Conservation (phyloP, 495 filamentous ascomycete genomes). For the Daldinia concentrica region DNA sequence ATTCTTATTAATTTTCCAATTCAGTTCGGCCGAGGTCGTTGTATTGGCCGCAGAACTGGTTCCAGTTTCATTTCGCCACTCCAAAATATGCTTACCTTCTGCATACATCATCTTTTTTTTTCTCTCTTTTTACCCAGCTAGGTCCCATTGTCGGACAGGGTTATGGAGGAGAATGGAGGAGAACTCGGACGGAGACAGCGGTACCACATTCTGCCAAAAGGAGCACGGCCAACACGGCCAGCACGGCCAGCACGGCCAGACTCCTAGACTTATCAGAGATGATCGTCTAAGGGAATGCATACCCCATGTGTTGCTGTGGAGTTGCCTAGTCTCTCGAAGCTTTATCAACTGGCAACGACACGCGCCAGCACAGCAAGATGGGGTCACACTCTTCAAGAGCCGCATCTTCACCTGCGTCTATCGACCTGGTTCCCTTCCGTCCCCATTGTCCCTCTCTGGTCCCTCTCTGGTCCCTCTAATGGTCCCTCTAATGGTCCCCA, state of each 20-base stretch:
- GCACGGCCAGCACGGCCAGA: slow-evolving; percentile 40
- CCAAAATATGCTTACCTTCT: slow-evolving; percentile 53
- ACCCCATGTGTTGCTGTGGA: slow-evolving; percentile 65
- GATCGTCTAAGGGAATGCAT: slow-evolving; percentile 57
- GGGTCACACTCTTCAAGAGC: slow-evolving; percentile 68
- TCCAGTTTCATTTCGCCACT: slow-evolving; percentile 58
- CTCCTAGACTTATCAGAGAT: slow-evolving; percentile 60
- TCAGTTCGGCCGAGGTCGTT: slow-evolving; percentile 47
- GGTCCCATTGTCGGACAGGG: slow-evolving; percentile 51
- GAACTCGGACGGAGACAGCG: slow-evolving; percentile 46
- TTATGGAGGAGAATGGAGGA: slow-evolving; percentile 45
- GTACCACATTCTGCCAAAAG: slow-evolving; percentile 55
- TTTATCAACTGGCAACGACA: slow-evolving; percentile 82
- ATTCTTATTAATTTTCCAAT: slow-evolving; percentile 22
- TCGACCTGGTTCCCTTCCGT: slow-evolving; percentile 58
- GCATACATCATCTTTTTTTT: slow-evolving; percentile 47
- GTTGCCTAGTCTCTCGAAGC: slow-evolving; percentile 66
- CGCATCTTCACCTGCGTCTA: slow-evolving; percentile 67
- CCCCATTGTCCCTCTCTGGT: slow-evolving; percentile 25
- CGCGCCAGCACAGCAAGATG: slow-evolving; percentile 92
- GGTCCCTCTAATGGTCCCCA: slow-evolving; percentile 2
- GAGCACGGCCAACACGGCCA: slow-evolving; percentile 42
- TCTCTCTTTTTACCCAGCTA: slow-evolving; percentile 51
- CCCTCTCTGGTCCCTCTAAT: neutral
- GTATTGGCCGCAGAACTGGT: slow-evolving; percentile 55